phyloP scores from a whole-genome alignment of 176 grass and related monocot species.

The Pharus latifolius region DNA sequence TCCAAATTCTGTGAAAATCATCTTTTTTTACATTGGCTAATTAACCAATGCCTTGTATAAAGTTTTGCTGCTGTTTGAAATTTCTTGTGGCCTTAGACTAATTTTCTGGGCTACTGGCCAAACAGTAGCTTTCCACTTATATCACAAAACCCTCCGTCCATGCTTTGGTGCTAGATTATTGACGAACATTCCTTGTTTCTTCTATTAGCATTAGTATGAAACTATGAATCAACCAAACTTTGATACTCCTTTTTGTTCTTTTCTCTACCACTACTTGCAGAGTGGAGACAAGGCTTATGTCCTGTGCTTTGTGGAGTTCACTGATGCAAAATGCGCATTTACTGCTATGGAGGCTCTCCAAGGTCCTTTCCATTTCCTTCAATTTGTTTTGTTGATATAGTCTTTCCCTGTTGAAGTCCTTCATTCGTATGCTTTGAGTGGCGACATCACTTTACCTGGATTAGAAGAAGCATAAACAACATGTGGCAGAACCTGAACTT shows the following conservation, averaged over 20 bases:
- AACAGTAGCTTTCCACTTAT: neutral
- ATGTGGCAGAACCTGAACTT: neutral
- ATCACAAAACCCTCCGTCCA: neutral
- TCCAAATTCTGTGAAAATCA: neutral
- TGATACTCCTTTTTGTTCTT: neutral
- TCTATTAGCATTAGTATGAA: neutral
- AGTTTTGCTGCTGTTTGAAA: neutral
- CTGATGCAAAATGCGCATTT: conserved; percentile 36
- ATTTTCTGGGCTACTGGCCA: neutral
- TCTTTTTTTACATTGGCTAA: neutral
- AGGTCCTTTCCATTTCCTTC: conserved; percentile 30
- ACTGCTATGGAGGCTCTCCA: conserved; percentile 41
- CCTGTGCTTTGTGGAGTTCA: conserved; percentile 88
- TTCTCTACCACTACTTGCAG: conserved; percentile 30
- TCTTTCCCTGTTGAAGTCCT: neutral
- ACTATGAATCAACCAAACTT: neutral
- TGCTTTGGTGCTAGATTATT: neutral
- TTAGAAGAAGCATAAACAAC: neutral
- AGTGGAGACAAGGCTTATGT: conserved; percentile 66
- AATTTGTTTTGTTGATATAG: conserved; percentile 1
- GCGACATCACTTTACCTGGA: neutral
- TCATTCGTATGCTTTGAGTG: neutral
- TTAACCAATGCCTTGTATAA: neutral
- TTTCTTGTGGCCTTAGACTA: neutral
- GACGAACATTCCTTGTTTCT: neutral